A percentile compares a stretch with the other conserved stretches of the same genome.
phyloP scores from a whole-genome alignment of 179 eudicot genomes.

The Patellifolia procumbens region DNA sequence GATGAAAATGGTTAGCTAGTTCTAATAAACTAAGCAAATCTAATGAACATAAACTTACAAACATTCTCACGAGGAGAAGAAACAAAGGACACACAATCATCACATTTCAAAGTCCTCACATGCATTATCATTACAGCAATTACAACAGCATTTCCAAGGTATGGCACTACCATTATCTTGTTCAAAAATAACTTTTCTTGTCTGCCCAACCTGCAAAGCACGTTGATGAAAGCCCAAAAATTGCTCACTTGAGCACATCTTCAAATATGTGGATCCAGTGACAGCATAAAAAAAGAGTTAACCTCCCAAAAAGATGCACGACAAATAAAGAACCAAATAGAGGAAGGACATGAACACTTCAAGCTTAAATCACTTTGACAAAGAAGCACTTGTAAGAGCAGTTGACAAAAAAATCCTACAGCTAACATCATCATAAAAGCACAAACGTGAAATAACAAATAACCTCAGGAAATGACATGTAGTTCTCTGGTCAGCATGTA shows the following conservation, averaged over 20 bases:
- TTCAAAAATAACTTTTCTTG: not conserved
- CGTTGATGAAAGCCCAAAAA: not conserved
- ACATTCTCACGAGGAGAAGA: not conserved
- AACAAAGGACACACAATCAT: not conserved
- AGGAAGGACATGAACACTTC: not conserved
- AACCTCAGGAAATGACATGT: not conserved
- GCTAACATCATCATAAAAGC: not conserved
- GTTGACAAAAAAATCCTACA: not conserved
- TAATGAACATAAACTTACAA: not conserved
- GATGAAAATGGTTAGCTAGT: not conserved
- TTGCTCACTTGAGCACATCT: not conserved
- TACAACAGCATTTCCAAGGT: not conserved
- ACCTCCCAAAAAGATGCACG: not conserved
- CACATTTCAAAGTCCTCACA: not conserved
- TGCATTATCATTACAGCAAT: not conserved
- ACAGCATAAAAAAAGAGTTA: not conserved
- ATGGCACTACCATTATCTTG: not conserved
- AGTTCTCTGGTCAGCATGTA: slow-evolving; percentile 37
- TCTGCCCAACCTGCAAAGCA: not conserved
- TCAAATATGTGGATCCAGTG: no score
- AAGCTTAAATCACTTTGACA: not conserved
- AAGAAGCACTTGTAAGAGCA: not conserved
- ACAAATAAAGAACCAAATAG: not conserved
- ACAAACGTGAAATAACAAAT: not conserved
- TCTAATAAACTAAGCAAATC: not conserved